These are phyloP conservation scores for Sporobolomyces roseus DNA, from an alignment of 768 basidiomycete species.

Conservation along the genomic window DNA sequence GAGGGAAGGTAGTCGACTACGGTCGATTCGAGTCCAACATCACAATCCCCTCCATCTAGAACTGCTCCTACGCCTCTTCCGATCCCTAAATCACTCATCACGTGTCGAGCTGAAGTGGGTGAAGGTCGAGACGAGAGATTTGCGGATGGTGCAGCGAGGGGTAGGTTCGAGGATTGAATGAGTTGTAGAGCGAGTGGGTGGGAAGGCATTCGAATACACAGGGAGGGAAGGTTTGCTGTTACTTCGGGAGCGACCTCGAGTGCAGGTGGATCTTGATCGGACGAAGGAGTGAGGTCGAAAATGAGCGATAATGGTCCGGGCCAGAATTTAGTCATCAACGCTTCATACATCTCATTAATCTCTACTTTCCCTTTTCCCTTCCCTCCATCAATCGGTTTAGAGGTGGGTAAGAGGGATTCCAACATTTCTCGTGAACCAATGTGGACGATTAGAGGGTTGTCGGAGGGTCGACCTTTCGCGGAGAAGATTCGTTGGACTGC, in stretches of 20 bases:
- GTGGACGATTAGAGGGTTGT: constrained; percentile 97
- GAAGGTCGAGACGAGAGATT: constrained; percentile 92
- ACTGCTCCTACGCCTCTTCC: constrained; percentile 59
- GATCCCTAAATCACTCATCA: constrained; percentile 67
- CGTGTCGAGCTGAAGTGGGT: constrained; percentile 84
- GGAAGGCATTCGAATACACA: constrained; percentile 89
- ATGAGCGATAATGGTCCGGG: constrained; percentile 89
- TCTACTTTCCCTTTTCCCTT: constrained; percentile 58
- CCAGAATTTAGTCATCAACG: constrained; percentile 82
- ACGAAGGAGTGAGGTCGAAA: constrained; percentile 58
- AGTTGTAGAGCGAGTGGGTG: constrained; percentile 88
- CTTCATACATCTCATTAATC: constrained; percentile 63
- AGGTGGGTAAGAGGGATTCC: constrained; percentile 61
- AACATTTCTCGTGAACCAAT: constrained; percentile 84
- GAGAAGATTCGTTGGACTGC: constrained; percentile 74
- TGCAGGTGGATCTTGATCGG: constrained; percentile 41
- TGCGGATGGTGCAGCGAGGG: constrained; percentile 90
- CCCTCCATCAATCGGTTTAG: constrained; percentile 62
- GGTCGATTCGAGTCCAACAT: constrained; percentile 89
- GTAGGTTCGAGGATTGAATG: constrained; percentile 67
- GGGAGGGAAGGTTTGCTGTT: constrained; percentile 68
- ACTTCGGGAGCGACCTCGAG: constrained; percentile 65
- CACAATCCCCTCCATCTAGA: constrained; percentile 86
- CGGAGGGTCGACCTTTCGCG: constrained; percentile 84
- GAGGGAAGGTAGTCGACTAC: constrained; percentile 84